These are phyloP conservation scores for Linum tenue DNA, from an alignment of 345 rosid species.

Conservation along the genomic window DNA sequence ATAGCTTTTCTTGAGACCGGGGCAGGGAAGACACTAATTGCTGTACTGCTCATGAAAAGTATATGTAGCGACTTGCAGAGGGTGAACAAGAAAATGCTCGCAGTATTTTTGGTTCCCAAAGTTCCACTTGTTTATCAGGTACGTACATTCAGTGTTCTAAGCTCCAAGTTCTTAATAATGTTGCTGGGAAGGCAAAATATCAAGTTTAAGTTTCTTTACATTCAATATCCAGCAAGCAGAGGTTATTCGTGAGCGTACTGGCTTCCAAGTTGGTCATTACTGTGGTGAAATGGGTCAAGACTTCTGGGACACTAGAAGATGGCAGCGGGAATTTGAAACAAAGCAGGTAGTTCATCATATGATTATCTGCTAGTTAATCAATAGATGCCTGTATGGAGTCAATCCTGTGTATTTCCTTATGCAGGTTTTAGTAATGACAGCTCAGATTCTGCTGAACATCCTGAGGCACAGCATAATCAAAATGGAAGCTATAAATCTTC, in stretches of 20 bases:
- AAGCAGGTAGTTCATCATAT: constrained; percentile 53
- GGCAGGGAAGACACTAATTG: constrained; percentile 95
- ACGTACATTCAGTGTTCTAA: constrained; percentile 1
- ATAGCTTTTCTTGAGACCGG: constrained; percentile 98
- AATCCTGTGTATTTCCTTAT: background rate
- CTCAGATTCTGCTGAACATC: constrained; percentile 89
- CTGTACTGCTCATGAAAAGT: constrained; percentile 82
- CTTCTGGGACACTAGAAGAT: constrained; percentile 82
- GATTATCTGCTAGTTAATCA: background rate
- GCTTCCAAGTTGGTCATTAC: constrained; percentile 74
- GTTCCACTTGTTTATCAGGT: constrained; percentile 98
- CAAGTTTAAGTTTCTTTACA: constrained; percentile 5
- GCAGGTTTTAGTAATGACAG: constrained; percentile 96
- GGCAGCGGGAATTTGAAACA: constrained; percentile 91
- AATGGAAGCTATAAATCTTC: constrained; percentile 85
- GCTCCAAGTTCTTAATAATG: background rate
- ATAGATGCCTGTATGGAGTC: background rate
- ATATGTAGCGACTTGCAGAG: constrained; percentile 45
- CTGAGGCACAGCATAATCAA: constrained; percentile 91
- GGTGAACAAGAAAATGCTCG: constrained; percentile 68
- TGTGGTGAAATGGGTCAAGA: constrained; percentile 99
- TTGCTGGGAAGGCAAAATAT: background rate
- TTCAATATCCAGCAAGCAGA: constrained; percentile 75
- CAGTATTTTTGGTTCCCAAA: constrained; percentile 95
- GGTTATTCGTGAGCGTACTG: constrained; percentile 73